Percentiles rank a stretch among this genome's conserved stretches.
Conservation (phyloP, 2,329 filamentous ascomycete species). For the Fusarium domesticum region DNA sequence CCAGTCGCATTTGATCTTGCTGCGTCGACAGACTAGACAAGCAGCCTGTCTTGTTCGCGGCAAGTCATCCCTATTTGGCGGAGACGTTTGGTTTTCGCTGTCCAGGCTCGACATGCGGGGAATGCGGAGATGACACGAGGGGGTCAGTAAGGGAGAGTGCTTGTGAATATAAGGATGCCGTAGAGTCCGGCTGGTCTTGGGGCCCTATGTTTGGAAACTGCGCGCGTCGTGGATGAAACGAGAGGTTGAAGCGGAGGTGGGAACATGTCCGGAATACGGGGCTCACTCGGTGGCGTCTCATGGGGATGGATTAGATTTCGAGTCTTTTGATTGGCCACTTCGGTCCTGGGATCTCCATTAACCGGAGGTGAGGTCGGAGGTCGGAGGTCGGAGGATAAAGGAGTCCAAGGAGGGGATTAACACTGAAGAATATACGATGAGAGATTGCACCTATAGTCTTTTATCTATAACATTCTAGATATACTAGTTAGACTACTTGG, state of each 20-base stretch:
- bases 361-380: not conserved
- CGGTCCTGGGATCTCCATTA: not conserved
- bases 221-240: not conserved
- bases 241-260: not conserved
- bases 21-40: slow-evolving; percentile 62
- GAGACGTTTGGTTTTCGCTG: slow-evolving; percentile 11
- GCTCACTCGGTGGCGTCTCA: not conserved
- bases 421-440: too few species aligned
- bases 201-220: too few species aligned
- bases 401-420: too few species aligned
- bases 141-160: too few species aligned
- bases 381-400: too few species aligned
- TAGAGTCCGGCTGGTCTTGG: too few species aligned
- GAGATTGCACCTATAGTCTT: not conserved
- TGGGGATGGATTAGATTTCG: not conserved
- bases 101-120: slow-evolving; percentile 7
- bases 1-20: slow-evolving; percentile 66
- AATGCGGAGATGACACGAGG: too few species aligned
- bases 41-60: slow-evolving; percentile 45
- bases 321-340: not conserved
- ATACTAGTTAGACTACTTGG: too few species aligned
- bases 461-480: not conserved
- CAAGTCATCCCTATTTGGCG: slow-evolving; percentile 25
- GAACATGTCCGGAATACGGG: not conserved
- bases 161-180: too few species aligned